A percentile compares a stretch with the other conserved stretches of the same genome.
Conservation (phyloP, 305 asterid genomes). For the Striga hermonthica region DNA sequence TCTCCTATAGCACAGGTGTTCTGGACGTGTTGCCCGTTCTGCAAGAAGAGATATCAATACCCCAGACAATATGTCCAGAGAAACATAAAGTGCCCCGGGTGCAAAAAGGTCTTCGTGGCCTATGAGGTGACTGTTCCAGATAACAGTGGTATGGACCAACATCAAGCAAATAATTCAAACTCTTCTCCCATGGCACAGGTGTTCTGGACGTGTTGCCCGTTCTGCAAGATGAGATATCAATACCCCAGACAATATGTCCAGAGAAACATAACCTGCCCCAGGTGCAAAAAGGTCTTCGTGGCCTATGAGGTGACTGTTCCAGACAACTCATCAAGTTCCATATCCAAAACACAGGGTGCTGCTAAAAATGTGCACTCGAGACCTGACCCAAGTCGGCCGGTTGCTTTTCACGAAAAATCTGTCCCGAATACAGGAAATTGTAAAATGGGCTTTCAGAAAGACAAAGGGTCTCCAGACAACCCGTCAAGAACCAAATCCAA, state of each 20-base stretch:
- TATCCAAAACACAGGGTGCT: slow-evolving; percentile 26
- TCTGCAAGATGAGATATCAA: slow-evolving; percentile 52
- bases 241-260: slow-evolving; percentile 40
- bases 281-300: slow-evolving; percentile 35
- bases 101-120: slow-evolving; percentile 36
- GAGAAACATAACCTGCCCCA: slow-evolving; percentile 47
- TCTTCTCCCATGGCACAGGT: slow-evolving; percentile 33
- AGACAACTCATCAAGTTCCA: slow-evolving; percentile 23
- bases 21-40: slow-evolving; percentile 78
- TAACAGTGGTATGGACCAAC: slow-evolving; percentile 32
- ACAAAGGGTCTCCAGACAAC: slow-evolving; percentile 25
- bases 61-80: slow-evolving; percentile 36
- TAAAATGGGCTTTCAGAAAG: slow-evolving; percentile 31
- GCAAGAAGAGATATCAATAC: slow-evolving; percentile 54
- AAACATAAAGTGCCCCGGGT: slow-evolving; percentile 46
- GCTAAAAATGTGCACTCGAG: slow-evolving; percentile 32
- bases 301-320: slow-evolving; percentile 32
- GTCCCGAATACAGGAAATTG: slow-evolving; percentile 15
- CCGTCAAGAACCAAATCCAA: slow-evolving; percentile 26
- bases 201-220: slow-evolving; percentile 81
- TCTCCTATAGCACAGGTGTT: slow-evolving; percentile 38
- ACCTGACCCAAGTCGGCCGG: slow-evolving; percentile 26
- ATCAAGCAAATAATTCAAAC: slow-evolving; percentile 38
- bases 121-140: slow-evolving; percentile 40
- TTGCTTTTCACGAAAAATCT: slow-evolving; percentile 27